These are phyloP conservation scores for Claviceps sp. DNA, from an alignment of 2,329 filamentous ascomycete genomes.

Conservation along the genomic window DNA sequence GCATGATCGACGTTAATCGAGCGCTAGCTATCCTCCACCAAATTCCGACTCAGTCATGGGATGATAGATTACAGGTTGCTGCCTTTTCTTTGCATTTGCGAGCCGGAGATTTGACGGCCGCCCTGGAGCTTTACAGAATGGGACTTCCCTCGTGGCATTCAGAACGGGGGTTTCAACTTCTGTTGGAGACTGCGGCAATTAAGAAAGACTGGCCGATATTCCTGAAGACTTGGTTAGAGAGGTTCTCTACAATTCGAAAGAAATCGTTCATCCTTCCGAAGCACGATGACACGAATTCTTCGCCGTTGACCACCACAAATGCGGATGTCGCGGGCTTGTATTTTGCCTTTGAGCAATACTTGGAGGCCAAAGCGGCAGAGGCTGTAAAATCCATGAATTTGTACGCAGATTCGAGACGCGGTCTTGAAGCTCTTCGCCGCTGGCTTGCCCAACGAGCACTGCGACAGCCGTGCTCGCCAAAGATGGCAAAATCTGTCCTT, in stretches of 20 bases:
- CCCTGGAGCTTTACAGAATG: conserved; percentile 25
- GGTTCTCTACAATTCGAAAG: conserved; percentile 11
- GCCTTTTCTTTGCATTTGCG: conserved; percentile 29
- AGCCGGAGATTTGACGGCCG: conserved; percentile 23
- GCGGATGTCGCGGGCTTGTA: conserved; percentile 18
- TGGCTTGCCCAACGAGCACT: conserved; percentile 20
- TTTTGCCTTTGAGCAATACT: conserved; percentile 20
- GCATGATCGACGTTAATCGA: conserved; percentile 30
- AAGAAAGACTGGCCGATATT: conserved; percentile 22
- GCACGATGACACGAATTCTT: neutral
- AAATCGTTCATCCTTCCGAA: neutral
- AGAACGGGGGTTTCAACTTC: conserved; percentile 27
- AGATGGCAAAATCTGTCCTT: conserved; percentile 25
- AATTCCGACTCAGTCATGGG: conserved; percentile 25
- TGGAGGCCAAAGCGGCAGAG: conserved; percentile 15
- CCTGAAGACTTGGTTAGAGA: conserved; percentile 24
- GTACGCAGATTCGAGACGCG: conserved; percentile 10
- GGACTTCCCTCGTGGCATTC: conserved; percentile 22
- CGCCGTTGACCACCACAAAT: conserved; percentile 13
- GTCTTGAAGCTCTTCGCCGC: conserved; percentile 16
- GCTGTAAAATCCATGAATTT: conserved; percentile 12
- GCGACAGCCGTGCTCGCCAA: conserved; percentile 19
- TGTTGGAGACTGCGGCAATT: conserved; percentile 28
- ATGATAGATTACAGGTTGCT: conserved; percentile 24
- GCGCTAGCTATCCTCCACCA: conserved; percentile 31